Base-by-base conservation (phyloP, 352 stramenopile genomes). In the Phytophthora citrophthora region DNA sequence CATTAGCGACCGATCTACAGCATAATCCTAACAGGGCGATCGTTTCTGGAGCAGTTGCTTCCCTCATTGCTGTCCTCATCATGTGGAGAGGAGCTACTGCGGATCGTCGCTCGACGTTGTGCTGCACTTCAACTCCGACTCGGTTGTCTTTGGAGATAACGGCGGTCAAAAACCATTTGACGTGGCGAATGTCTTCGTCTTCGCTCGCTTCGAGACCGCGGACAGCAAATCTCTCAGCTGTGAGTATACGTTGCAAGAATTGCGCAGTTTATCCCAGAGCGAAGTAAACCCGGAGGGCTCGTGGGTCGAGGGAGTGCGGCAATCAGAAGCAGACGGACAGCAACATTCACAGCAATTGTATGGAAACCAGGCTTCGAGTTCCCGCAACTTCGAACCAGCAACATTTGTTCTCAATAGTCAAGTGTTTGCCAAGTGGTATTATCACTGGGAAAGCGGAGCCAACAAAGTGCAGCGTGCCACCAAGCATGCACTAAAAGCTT, bases 31-130 rank as follows among this genome's bases (percentile, higher is more conserved):
- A 68, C 44, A 18, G 6, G 15, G 16, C 18, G 13, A 11, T 44
- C 23, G 3, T 51, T 51, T 20, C 18, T 24, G 27, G 20, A 68
- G 5, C 56, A 88, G 10, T 68, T 91, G 81, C 68, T 91, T 91
- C 54, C 79, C 82, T 34, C 82, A 91, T 54, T 91, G 82, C 61
- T 91, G 82, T 45, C 82, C 82, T 0, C 51, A 79, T 40, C 82
- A 91, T 49, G 62, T 91, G 34, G 74, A 81, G 34, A 72, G 82
- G 29, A 91, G 82, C 61, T 91, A 91, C 58, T 91, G 82, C 54
- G 82, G 82, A 15, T 70, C 82, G 20, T 58, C 77, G 2, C 55
- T 91, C 23, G 69, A 87, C 38, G 63, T 85, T 3, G 39, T 66
- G 26, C 57, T 88, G 11, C 58, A 36, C 26, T 62, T 62, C 40